A percentile compares a stretch with the other conserved stretches of the same genome.
phyloP scores from a whole-genome alignment of 2,329 filamentous ascomycete species.

The Diaporthe citriasiana region DNA sequence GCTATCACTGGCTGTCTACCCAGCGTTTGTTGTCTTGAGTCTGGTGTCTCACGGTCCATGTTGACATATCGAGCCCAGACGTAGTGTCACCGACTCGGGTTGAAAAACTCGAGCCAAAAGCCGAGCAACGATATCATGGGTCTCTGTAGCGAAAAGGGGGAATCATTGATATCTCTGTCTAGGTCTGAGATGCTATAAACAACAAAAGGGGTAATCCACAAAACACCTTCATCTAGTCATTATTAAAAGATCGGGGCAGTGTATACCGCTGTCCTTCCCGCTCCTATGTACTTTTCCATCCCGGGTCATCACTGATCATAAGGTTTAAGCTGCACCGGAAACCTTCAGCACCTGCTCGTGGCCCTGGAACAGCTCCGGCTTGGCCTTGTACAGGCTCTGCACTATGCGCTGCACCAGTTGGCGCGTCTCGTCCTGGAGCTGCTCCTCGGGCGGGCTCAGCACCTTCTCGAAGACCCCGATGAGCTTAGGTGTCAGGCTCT shows the following conservation, averaged over 20 bases:
- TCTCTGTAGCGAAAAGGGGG: conserved; percentile 40
- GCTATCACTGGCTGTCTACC: neutral
- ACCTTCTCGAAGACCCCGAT: conserved; percentile 81
- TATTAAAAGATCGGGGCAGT: conserved; percentile 30
- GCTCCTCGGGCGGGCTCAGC: conserved; percentile 78
- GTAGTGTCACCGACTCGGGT: neutral
- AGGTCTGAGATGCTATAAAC: conserved; percentile 31
- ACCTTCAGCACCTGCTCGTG: conserved; percentile 50
- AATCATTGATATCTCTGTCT: conserved; percentile 44
- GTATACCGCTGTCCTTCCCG: conserved; percentile 16
- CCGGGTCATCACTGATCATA: neutral
- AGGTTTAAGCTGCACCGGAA: conserved; percentile 44
- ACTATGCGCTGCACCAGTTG: conserved; percentile 76
- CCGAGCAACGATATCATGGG: neutral
- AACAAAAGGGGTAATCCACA: conserved; percentile 29
- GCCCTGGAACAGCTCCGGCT: conserved; percentile 51
- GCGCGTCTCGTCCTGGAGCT: conserved; percentile 81
- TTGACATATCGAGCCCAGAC: neutral
- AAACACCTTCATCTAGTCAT: conserved; percentile 40
- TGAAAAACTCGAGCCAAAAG: neutral
- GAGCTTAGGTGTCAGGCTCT: conserved; percentile 77
- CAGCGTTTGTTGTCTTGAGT: neutral
- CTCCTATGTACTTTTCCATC: conserved; percentile 26
- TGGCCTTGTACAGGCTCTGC: conserved; percentile 56
- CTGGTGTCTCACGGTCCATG: neutral